Percentiles rank a stretch among this genome's conserved stretches.
Evolutionary conservation across 768 basidiomycete species (phyloP).

Genomic region (Russula brevipes): DNA sequence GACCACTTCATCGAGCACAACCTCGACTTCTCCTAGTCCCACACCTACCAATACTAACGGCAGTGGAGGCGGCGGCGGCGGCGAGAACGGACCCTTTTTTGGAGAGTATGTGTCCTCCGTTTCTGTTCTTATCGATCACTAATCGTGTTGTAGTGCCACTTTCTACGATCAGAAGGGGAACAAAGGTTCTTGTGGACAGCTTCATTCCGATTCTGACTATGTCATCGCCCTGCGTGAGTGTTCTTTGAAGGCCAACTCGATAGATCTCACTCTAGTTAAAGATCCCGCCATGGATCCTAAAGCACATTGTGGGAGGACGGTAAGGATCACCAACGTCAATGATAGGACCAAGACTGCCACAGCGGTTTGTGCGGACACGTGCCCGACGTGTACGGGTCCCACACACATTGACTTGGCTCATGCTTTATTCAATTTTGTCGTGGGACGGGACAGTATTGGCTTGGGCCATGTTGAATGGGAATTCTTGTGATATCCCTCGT

Average conservation of each 20-base stretch:
- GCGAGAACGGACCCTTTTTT: neutral
- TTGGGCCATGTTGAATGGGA: slow-evolving; percentile 49
- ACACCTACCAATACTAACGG: neutral
- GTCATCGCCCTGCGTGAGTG: slow-evolving; percentile 60
- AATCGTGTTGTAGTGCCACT: slow-evolving; percentile 34
- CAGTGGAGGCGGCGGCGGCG: neutral
- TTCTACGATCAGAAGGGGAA: slow-evolving; percentile 48
- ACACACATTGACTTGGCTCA: slow-evolving; percentile 74
- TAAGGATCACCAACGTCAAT: slow-evolving; percentile 56
- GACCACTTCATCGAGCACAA: neutral
- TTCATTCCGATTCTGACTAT: slow-evolving; percentile 49
- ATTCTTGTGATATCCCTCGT: slow-evolving; percentile 8
- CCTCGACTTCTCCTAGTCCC: too few species aligned
- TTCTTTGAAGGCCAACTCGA: neutral
- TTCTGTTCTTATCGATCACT: neutral
- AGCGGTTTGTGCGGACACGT: slow-evolving; percentile 71
- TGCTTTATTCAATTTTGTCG: slow-evolving; percentile 60
- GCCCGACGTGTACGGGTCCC: slow-evolving; percentile 51
- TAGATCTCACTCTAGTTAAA: slow-evolving; percentile 24
- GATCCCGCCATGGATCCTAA: slow-evolving; percentile 34
- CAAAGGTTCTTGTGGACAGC: slow-evolving; percentile 73
- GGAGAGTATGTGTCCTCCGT: slow-evolving; percentile 5
- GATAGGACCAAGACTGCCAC: slow-evolving; percentile 51
- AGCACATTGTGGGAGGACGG: slow-evolving; percentile 51
- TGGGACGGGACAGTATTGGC: slow-evolving; percentile 42